A percentile compares a stretch with the other conserved stretches of the same genome.
These are phyloP conservation scores for Populus hybrid DNA, from an alignment of 441 rosid genomes.

Conservation along the genomic window DNA sequence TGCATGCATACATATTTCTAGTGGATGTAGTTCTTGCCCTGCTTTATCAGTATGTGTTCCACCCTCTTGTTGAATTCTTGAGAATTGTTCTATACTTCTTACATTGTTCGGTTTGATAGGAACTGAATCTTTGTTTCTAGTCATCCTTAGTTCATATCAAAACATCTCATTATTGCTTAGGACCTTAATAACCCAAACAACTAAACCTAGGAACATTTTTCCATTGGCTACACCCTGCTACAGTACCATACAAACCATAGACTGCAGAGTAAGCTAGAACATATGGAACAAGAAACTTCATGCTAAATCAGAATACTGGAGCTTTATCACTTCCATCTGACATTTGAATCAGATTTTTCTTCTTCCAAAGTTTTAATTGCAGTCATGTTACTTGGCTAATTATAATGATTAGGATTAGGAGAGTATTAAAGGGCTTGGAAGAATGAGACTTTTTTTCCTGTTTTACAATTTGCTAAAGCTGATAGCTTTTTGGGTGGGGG, in stretches of 20 bases:
- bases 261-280: background rate
- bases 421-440: background rate
- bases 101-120: background rate
- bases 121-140: background rate
- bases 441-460: background rate
- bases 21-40: background rate
- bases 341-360: background rate
- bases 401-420: no score
- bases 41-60: background rate
- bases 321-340: background rate
- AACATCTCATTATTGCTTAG: background rate
- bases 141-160: background rate
- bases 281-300: background rate
- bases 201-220: background rate
- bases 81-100: background rate
- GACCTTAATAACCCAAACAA: background rate
- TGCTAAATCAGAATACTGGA: background rate
- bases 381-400: background rate
- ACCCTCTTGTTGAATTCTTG: background rate
- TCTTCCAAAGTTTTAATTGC: background rate
- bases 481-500: background rate
- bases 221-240: background rate
- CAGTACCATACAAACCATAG: background rate
- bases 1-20: background rate
- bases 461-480: background rate